These are phyloP conservation scores for Pythium angustatum DNA, from an alignment of 352 stramenopile genomes.

Conservation along the genomic window DNA sequence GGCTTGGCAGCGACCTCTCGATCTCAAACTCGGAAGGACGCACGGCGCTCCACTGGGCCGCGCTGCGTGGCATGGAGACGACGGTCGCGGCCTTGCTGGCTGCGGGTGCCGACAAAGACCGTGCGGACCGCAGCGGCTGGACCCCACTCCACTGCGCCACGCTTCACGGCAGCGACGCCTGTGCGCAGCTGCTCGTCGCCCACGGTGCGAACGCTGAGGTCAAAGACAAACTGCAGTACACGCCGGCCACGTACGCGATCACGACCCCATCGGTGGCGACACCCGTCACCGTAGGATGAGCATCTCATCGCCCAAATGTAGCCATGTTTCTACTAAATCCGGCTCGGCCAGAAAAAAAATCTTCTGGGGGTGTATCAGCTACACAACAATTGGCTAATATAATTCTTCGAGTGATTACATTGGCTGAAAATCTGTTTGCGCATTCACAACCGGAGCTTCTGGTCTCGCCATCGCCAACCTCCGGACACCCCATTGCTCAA, in stretches of 20 bases:
- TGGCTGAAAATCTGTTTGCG: conserved; percentile 35
- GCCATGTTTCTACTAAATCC: conserved; percentile 31
- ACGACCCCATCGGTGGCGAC: not conserved
- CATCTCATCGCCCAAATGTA: conserved; percentile 11
- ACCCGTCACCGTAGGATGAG: no score
- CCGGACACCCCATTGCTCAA: conserved; percentile 23
- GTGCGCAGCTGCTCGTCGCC: conserved; percentile 35
- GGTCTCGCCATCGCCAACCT: conserved; percentile 9
- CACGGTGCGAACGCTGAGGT: conserved; percentile 32
- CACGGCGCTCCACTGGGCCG: conserved; percentile 70
- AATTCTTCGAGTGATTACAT: not conserved
- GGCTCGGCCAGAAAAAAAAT: conserved; percentile 19
- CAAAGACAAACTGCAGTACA: conserved; percentile 49
- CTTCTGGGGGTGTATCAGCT: conserved; percentile 21
- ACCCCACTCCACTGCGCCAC: conserved; percentile 60
- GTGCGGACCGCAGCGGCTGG: conserved; percentile 52
- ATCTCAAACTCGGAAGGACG: conserved; percentile 47
- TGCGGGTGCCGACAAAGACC: conserved; percentile 34
- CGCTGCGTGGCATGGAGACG: conserved; percentile 44
- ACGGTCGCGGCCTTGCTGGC: conserved; percentile 36
- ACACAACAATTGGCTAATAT: conserved; percentile 21
- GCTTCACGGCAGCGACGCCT: conserved; percentile 48
- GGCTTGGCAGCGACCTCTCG: conserved; percentile 37
- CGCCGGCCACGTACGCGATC: conserved; percentile 20
- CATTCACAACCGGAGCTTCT: conserved; percentile 31